phyloP scores from a whole-genome alignment of 2,329 filamentous ascomycete species.

The Teratosphaeria destructans region DNA sequence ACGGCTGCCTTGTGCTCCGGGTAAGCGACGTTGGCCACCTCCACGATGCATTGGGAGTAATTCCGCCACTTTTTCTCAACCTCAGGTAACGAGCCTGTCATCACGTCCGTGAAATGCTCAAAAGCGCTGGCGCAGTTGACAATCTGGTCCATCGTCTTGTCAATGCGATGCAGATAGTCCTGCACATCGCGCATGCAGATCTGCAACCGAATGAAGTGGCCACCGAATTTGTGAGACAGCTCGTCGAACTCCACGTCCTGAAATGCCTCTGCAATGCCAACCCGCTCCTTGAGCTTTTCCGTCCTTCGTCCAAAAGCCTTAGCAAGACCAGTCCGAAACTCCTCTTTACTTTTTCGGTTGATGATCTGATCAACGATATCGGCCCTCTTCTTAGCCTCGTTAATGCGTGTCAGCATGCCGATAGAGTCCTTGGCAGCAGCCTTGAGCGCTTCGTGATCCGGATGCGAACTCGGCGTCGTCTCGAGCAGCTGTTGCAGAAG shows the following conservation, averaged over 20 bases:
- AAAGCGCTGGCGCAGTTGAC: slow-evolving; percentile 71
- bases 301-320: slow-evolving; percentile 84
- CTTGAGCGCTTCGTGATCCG: slow-evolving; percentile 61
- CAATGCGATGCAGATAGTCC: slow-evolving; percentile 73
- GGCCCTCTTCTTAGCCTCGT: slow-evolving; percentile 90
- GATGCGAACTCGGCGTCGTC: slow-evolving; percentile 70
- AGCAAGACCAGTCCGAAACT: slow-evolving; percentile 72
- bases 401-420: slow-evolving; percentile 59
- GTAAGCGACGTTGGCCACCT: slow-evolving; percentile 72
- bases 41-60: slow-evolving; percentile 77
- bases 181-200: slow-evolving; percentile 91
- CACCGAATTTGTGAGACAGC: slow-evolving; percentile 75
- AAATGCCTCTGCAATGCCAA: slow-evolving; percentile 53
- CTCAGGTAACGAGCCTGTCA: slow-evolving; percentile 65
- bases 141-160: slow-evolving; percentile 71
- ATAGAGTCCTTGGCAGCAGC: slow-evolving; percentile 60
- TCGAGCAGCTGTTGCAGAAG: slow-evolving; percentile 71
- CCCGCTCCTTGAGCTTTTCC: slow-evolving; percentile 69
- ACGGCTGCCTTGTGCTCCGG: slow-evolving; percentile 69
- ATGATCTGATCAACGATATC: slow-evolving; percentile 88
- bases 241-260: slow-evolving; percentile 76
- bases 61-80: slow-evolving; percentile 90
- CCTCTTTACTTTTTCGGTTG: slow-evolving; percentile 66
- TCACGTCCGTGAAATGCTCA: slow-evolving; percentile 65
- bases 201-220: slow-evolving; percentile 85